Percentiles rank a stretch among this genome's conserved stretches.
Evolutionary conservation across 495 filamentous ascomycete genomes (phyloP).

Genomic region (Lophiostoma macrostomum): DNA sequence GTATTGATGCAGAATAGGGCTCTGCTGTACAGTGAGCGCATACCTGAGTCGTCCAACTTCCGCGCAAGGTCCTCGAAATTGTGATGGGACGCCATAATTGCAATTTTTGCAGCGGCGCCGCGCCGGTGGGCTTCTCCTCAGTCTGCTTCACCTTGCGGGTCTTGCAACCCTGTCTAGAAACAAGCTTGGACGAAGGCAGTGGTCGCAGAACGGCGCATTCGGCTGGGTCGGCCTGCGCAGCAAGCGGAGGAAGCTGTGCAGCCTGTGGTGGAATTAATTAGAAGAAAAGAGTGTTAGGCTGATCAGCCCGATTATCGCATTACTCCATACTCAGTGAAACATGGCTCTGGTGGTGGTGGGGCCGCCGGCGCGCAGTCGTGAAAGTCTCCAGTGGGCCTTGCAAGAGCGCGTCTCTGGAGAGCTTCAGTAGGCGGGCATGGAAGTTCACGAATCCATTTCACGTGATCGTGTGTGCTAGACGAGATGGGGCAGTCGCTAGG

Average conservation of each 20-base stretch:
- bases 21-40: not conserved
- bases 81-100: constrained; percentile 31
- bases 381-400: too few species aligned
- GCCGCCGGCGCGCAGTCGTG: not conserved
- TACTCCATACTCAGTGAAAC: constrained; percentile 20
- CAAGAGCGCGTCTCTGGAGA: too few species aligned
- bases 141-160: not conserved
- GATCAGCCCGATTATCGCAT: not conserved
- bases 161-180: not conserved
- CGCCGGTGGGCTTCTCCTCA: not conserved
- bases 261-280: constrained; percentile 8
- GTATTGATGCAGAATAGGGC: not conserved
- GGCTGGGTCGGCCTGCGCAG: not conserved
- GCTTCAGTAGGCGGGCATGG: too few species aligned
- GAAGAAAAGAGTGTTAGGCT: constrained; percentile 7
- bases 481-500: too few species aligned
- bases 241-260: not conserved
- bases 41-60: constrained; percentile 41
- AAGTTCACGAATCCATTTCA: too few species aligned
- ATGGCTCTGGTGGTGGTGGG: constrained; percentile 4
- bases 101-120: constrained; percentile 5
- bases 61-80: constrained; percentile 33
- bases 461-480: too few species aligned
- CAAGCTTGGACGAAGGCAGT: not conserved
- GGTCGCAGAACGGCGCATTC: constrained; percentile 12